These are phyloP conservation scores for Daldinia childiae DNA, from an alignment of 495 filamentous ascomycete species.

Conservation along the genomic window DNA sequence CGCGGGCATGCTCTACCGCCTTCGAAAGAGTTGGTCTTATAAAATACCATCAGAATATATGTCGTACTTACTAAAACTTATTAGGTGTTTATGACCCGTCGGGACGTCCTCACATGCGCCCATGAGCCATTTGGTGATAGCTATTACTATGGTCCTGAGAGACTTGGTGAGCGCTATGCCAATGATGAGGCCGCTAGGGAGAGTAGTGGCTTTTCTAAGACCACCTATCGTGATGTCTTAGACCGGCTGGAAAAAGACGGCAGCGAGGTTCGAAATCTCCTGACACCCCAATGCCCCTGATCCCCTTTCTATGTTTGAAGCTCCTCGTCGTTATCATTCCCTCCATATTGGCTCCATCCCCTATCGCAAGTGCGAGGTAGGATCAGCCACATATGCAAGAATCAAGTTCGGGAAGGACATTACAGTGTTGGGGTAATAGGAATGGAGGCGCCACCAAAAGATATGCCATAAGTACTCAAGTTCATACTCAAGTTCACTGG, in stretches of 20 bases:
- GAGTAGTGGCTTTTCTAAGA: conserved; percentile 77
- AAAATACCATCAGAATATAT: conserved; percentile 6
- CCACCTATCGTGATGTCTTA: conserved; percentile 80
- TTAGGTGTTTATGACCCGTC: conserved; percentile 95
- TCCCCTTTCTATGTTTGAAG: background rate
- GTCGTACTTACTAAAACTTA: conserved; percentile 8
- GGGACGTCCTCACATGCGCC: conserved; percentile 78
- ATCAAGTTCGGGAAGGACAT: conserved; percentile 2
- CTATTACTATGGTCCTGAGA: conserved; percentile 93
- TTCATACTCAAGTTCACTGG: background rate
- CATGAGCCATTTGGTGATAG: conserved; percentile 98
- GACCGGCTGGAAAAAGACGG: conserved; percentile 72
- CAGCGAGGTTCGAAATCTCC: conserved; percentile 58
- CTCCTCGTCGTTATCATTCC: conserved; percentile 2
- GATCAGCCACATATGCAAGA: background rate
- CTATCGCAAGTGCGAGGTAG: conserved; percentile 29
- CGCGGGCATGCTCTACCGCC: conserved; percentile 91
- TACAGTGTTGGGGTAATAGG: background rate
- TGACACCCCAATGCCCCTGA: conserved; percentile 17
- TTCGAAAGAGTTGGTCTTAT: conserved; percentile 81
- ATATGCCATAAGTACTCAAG: background rate
- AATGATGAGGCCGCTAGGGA: conserved; percentile 73
- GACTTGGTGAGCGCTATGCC: conserved; percentile 78
- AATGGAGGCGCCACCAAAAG: background rate
- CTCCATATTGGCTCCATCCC: background rate